These are phyloP conservation scores for Thermothielavioides terrestris DNA, from an alignment of 495 filamentous ascomycete genomes.

Conservation along the genomic window DNA sequence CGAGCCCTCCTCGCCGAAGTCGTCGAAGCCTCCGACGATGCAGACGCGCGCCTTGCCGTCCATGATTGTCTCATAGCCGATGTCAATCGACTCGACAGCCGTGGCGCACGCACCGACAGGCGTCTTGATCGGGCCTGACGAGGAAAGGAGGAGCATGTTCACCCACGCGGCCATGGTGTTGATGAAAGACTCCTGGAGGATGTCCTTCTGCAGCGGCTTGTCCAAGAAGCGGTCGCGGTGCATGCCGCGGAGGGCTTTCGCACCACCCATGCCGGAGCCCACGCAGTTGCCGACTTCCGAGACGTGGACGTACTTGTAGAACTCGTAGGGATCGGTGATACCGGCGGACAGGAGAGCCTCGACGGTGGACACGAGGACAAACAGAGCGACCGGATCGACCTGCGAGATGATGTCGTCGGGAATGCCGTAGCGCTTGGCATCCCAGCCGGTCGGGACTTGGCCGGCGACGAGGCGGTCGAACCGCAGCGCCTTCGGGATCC, in stretches of 20 bases:
- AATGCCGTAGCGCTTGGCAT: slow-evolving; percentile 88
- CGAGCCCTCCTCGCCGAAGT: slow-evolving; percentile 98
- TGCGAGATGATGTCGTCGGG: slow-evolving; percentile 96
- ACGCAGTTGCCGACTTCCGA: slow-evolving; percentile 98
- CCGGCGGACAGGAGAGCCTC: slow-evolving; percentile 85
- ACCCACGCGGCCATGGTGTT: slow-evolving; percentile 99
- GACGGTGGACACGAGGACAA: slow-evolving; percentile 84
- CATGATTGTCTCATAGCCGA: slow-evolving; percentile 94
- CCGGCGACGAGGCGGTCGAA: slow-evolving; percentile 97
- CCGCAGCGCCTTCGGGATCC: slow-evolving; percentile 91
- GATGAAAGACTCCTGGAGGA: slow-evolving; percentile 98
- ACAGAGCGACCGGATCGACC: slow-evolving; percentile 93
- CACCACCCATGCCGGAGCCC: slow-evolving; percentile 94
- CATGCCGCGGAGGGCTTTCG: slow-evolving; percentile 86
- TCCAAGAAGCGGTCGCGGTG: slow-evolving; percentile 96
- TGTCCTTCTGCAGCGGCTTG: slow-evolving; percentile 98
- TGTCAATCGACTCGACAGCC: slow-evolving; percentile 93
- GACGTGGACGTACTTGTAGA: slow-evolving; percentile 98
- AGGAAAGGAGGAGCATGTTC: slow-evolving; percentile 95
- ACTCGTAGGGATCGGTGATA: slow-evolving; percentile 99
- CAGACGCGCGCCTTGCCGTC: slow-evolving; percentile 95
- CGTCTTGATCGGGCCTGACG: slow-evolving; percentile 97
- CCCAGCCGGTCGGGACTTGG: slow-evolving; percentile 94
- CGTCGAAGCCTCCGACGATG: slow-evolving; percentile 97
- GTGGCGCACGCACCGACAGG: slow-evolving; percentile 97